Evolutionary conservation across 306 rosid species (phyloP), one percentile per base, ranked within the genome.

Genomic region (Morella rubra): DNA sequence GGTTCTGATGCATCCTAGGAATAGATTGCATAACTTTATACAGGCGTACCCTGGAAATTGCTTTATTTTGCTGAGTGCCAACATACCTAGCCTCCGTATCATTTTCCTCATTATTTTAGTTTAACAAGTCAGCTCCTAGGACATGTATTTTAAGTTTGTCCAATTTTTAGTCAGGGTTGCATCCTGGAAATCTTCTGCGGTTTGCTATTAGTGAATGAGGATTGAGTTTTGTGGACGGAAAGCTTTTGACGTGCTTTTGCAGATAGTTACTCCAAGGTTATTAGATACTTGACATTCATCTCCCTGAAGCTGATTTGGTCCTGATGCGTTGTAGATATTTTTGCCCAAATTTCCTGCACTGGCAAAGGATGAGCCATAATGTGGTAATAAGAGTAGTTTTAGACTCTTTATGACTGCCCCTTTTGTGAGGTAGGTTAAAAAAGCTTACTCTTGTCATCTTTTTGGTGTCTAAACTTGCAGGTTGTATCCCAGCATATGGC

Each of bases 241-340:
- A 84, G 81, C 86, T 95, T 79, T 90, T 84, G 86, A 85, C 97
- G 97, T 51, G 96, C 93, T 56, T 90, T 91, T 77, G 97, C 98
- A 73, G 99, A 95, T 83, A 95, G 92, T 85, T 89, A 85, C 88
- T 95, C 99, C 54, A 92, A 95, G 99, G 99, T 95, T 56, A 50
- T 90, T 87, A 81, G 54, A 64, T 75, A 69, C 22, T 76, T 24
- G 46, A 51, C 64, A 60, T 50, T 71, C 66, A 52, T 11, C 74
- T 4, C 56, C 8, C 49, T 60, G 6, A 46, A 72, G 41, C 72
- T 64, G 75, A 60, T 27, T 45, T 20, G 40, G 49, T 69, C 71
- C 20, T 68, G 32, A 24, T 82, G 14, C 8, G 14, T 55, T 0
- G 19, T 79, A 64, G 81, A 82, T 67, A 20, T 69, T 60, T 40